These are phyloP conservation scores for Aspergillaceae sp. DNA, from an alignment of 2,329 filamentous ascomycete species.

Conservation along the genomic window DNA sequence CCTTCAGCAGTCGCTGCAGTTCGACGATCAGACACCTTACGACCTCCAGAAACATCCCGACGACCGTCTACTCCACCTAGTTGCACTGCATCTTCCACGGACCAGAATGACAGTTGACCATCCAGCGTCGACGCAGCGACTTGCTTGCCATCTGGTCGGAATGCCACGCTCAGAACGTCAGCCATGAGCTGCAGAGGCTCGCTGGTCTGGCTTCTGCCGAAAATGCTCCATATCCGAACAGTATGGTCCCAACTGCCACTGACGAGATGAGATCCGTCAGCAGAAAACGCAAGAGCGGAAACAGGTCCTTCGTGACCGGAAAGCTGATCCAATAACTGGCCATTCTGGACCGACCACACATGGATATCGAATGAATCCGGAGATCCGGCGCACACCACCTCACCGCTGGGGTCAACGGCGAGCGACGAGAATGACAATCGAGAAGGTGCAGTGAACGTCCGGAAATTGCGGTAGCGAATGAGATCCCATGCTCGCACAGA, in stretches of 20 bases:
- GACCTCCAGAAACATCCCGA: slow-evolving; percentile 84
- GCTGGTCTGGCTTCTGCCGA: slow-evolving; percentile 85
- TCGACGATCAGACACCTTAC: slow-evolving; percentile 76
- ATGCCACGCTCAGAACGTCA: slow-evolving; percentile 76
- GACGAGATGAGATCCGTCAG: slow-evolving; percentile 72
- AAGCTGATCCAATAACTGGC: slow-evolving; percentile 82
- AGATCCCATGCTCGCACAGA: slow-evolving; percentile 94
- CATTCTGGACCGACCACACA: slow-evolving; percentile 97
- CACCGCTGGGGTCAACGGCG: slow-evolving; percentile 93
- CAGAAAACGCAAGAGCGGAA: slow-evolving; percentile 77
- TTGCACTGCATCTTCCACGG: slow-evolving; percentile 77
- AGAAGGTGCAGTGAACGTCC: slow-evolving; percentile 90
- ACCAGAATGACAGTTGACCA: slow-evolving; percentile 93
- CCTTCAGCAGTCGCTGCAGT: slow-evolving; percentile 85
- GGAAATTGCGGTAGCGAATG: slow-evolving; percentile 90
- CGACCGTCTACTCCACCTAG: slow-evolving; percentile 79
- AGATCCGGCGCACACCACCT: slow-evolving; percentile 91
- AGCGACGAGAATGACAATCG: slow-evolving; percentile 86
- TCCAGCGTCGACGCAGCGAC: slow-evolving; percentile 87
- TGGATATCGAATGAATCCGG: slow-evolving; percentile 95
- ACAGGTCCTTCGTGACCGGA: slow-evolving; percentile 92
- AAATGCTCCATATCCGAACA: slow-evolving; percentile 92
- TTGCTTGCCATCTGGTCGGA: slow-evolving; percentile 84
- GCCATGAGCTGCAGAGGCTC: slow-evolving; percentile 88
- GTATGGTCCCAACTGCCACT: slow-evolving; percentile 97